Conservation (phyloP, 2,329 filamentous ascomycete genomes). For the Ophidiomyces ophidiicola region DNA sequence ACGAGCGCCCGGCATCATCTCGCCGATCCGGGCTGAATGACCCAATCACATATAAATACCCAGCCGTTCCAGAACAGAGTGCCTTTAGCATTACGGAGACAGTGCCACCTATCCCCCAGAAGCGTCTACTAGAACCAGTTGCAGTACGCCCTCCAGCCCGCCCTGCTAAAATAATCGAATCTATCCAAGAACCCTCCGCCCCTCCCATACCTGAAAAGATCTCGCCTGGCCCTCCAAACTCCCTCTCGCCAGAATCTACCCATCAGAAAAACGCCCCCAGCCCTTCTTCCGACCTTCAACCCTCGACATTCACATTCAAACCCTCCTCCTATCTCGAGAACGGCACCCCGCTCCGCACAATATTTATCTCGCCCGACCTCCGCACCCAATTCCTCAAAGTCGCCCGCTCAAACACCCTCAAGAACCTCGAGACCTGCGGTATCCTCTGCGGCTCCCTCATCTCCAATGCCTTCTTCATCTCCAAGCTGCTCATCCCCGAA, state of each 20-base stretch:
- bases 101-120: slow-evolving; percentile 21
- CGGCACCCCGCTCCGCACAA: slow-evolving; percentile 69
- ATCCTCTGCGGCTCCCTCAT: slow-evolving; percentile 84
- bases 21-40: not conserved
- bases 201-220: slow-evolving; percentile 16
- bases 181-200: not conserved
- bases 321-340: slow-evolving; percentile 83
- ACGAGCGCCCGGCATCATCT: not conserved
- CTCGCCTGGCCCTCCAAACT: not conserved
- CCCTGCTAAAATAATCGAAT: slow-evolving; percentile 30
- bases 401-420: slow-evolving; percentile 62
- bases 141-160: slow-evolving; percentile 24
- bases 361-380: slow-evolving; percentile 71
- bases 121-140: slow-evolving; percentile 17
- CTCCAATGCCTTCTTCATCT: slow-evolving; percentile 87
- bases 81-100: slow-evolving; percentile 18
- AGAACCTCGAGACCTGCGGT: slow-evolving; percentile 86
- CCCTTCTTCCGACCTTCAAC: slow-evolving; percentile 21
- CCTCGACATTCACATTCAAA: slow-evolving; percentile 60
- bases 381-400: slow-evolving; percentile 62
- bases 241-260: slow-evolving; percentile 22
- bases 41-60: slow-evolving; percentile 29
- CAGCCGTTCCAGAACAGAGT: slow-evolving; percentile 31
- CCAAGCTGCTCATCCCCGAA: slow-evolving; percentile 75
- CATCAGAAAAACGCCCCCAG: not conserved